Evolutionary conservation across 257 asterid species (phyloP).

Genomic region (Mitragyna speciosa): DNA sequence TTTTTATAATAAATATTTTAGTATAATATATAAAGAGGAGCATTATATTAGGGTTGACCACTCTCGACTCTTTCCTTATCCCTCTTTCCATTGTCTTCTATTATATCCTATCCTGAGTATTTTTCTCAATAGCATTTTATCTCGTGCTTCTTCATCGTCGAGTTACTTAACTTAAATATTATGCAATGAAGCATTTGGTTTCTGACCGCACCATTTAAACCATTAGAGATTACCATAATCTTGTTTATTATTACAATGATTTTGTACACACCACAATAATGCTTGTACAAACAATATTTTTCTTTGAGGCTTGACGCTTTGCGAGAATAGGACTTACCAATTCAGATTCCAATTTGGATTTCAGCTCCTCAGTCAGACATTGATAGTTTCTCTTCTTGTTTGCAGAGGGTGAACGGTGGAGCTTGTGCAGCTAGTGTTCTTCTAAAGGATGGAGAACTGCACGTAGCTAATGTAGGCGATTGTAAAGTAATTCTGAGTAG

Average conservation of each 20-base stretch:
- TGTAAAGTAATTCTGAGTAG: slow-evolving; percentile 47
- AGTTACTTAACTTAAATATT: not conserved
- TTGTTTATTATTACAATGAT: too few relatives aligned
- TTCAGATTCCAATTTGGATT: not conserved
- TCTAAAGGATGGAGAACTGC: slow-evolving; percentile 43
- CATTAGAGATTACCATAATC: not conserved
- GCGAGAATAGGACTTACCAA: not conserved
- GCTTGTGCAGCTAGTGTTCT: slow-evolving; percentile 55
- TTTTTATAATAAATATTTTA: not conserved
- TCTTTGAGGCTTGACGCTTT: too few relatives aligned
- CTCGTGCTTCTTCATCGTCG: not conserved
- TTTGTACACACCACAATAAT: not conserved
- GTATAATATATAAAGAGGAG: not conserved
- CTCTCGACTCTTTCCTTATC: not conserved
- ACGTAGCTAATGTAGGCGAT: slow-evolving; percentile 49
- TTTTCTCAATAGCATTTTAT: not conserved
- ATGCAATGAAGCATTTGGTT: not conserved
- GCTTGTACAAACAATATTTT: too few relatives aligned
- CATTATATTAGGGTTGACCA: not conserved
- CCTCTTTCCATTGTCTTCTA: not conserved
- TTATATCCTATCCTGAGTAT: not conserved
- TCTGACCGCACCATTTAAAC: not conserved
- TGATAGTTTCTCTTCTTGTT: not conserved
- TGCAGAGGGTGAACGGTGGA: slow-evolving; percentile 47
- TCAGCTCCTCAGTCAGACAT: not conserved